These are phyloP conservation scores for Amanita thiersii DNA, from an alignment of 768 basidiomycete genomes.

Conservation along the genomic window DNA sequence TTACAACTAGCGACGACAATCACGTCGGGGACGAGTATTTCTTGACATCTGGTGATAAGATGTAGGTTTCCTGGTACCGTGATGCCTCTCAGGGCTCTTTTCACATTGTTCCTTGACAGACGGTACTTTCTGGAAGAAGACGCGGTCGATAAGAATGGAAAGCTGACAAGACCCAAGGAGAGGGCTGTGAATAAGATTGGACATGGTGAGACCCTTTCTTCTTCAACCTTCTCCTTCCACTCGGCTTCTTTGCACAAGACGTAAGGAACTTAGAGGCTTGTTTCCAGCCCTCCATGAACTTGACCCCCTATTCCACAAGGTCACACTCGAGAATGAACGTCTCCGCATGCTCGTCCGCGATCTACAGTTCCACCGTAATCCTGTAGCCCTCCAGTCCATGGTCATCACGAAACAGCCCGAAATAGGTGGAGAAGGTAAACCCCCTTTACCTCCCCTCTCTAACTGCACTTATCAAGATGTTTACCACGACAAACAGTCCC, in stretches of 20 bases:
- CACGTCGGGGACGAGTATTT: slow-evolving; percentile 94
- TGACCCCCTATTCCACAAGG: slow-evolving; percentile 71
- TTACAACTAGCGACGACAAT: slow-evolving; percentile 70
- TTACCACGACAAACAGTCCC: slow-evolving; percentile 52
- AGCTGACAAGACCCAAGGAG: slow-evolving; percentile 62
- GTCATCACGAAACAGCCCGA: slow-evolving; percentile 91
- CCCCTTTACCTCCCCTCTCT: not conserved
- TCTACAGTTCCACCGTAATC: slow-evolving; percentile 78
- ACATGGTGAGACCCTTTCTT: slow-evolving; percentile 75
- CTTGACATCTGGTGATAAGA: slow-evolving; percentile 86
- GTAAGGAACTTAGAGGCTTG: not conserved
- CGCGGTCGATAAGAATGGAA: slow-evolving; percentile 62
- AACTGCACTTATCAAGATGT: not conserved
- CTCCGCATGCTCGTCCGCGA: slow-evolving; percentile 67
- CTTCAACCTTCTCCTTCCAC: not conserved
- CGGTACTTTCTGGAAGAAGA: slow-evolving; percentile 92
- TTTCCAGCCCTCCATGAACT: slow-evolving; percentile 70
- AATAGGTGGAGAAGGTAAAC: slow-evolving; percentile 85
- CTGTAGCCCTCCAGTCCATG: slow-evolving; percentile 87
- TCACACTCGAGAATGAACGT: slow-evolving; percentile 73
- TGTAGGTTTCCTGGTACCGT: slow-evolving; percentile 27
- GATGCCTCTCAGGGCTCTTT: not conserved
- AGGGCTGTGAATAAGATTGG: slow-evolving; percentile 94
- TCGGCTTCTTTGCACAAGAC: slow-evolving; percentile 2
- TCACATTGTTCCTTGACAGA: slow-evolving; percentile 18